A percentile compares a stretch with the other conserved stretches of the same genome.
Evolutionary conservation across 225 moss, liverwort and hornwort genomes (phyloP).

Genomic region (Physcomitrium patens): DNA sequence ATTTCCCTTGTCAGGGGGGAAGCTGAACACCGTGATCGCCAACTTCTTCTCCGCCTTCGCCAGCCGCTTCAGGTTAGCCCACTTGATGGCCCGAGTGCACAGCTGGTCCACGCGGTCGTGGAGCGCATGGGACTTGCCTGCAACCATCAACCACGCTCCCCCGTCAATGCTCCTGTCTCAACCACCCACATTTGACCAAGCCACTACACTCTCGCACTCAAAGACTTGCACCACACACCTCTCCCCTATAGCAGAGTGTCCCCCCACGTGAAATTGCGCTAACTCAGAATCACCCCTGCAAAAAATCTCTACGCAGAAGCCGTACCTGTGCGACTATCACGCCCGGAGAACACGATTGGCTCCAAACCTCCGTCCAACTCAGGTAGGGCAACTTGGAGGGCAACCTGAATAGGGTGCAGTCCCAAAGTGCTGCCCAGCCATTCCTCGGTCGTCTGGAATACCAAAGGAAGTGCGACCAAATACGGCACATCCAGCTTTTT

Average conservation of each 20-base stretch:
- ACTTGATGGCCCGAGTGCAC: constrained; percentile 90
- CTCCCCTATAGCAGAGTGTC: too few relatives aligned
- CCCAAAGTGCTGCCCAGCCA: constrained; percentile 91
- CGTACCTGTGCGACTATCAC: constrained; percentile 91
- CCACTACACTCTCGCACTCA: too few relatives aligned
- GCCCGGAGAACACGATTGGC: constrained; percentile 97
- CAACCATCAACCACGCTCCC: neutral
- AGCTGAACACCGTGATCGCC: constrained; percentile 97
- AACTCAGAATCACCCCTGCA: too few relatives aligned
- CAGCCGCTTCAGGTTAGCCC: constrained; percentile 90
- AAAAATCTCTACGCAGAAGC: too few relatives aligned
- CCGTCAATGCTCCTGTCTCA: too few relatives aligned
- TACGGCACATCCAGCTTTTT: constrained; percentile 87
- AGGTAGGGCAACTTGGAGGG: constrained; percentile 95
- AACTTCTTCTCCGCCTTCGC: constrained; percentile 93
- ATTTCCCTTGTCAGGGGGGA: constrained; percentile 98
- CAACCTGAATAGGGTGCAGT: constrained; percentile 95
- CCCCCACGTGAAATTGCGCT: too few relatives aligned
- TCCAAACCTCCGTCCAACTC: constrained; percentile 97
- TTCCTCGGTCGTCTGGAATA: constrained; percentile 97
- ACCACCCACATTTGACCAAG: too few relatives aligned
- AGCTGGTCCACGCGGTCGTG: constrained; percentile 95
- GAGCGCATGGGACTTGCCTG: constrained; percentile 97
- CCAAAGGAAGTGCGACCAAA: constrained; percentile 87
- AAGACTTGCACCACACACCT: too few relatives aligned